phyloP scores from a whole-genome alignment of 2,329 filamentous ascomycete species.

The Cytospora piceae region DNA sequence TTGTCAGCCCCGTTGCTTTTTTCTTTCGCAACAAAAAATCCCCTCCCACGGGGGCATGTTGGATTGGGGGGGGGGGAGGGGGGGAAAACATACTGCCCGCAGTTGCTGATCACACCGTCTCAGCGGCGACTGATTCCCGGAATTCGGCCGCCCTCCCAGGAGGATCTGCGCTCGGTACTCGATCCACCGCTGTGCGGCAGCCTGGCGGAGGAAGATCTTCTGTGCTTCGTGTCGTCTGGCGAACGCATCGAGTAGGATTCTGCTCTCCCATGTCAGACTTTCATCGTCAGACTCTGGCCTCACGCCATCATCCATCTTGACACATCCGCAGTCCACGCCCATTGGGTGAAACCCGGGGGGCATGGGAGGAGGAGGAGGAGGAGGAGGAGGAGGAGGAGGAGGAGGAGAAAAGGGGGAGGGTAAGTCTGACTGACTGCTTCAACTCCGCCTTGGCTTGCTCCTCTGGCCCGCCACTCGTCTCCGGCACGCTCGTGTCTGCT shows the following conservation, averaged over 20 bases:
- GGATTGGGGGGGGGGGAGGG: neutral
- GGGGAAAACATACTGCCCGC: conserved; percentile 52
- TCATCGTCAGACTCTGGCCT: conserved; percentile 11
- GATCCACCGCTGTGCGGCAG: conserved; percentile 63
- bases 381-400: too few species aligned
- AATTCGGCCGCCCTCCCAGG: conserved; percentile 53
- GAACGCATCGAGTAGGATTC: conserved; percentile 63
- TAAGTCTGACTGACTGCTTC: conserved; percentile 57
- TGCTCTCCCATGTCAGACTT: conserved; percentile 34
- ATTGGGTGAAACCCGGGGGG: neutral
- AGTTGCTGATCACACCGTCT: conserved; percentile 60
- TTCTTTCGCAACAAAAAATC: too few species aligned
- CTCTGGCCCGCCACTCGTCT: conserved; percentile 54
- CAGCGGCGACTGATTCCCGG: conserved; percentile 53
- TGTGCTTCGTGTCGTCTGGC: conserved; percentile 65
- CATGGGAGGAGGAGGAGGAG: conserved; percentile 2
- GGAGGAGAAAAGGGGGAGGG: conserved; percentile 24
- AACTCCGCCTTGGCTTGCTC: conserved; percentile 67
- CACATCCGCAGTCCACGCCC: conserved; percentile 22
- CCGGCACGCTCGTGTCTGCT: conserved; percentile 63
- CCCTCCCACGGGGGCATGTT: neutral
- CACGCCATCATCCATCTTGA: conserved; percentile 1
- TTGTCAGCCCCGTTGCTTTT: neutral
- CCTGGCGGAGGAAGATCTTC: conserved; percentile 66
- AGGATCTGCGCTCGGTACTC: conserved; percentile 57